Conservation (phyloP, 257 asterid genomes). For the Solanum verrucosum region DNA sequence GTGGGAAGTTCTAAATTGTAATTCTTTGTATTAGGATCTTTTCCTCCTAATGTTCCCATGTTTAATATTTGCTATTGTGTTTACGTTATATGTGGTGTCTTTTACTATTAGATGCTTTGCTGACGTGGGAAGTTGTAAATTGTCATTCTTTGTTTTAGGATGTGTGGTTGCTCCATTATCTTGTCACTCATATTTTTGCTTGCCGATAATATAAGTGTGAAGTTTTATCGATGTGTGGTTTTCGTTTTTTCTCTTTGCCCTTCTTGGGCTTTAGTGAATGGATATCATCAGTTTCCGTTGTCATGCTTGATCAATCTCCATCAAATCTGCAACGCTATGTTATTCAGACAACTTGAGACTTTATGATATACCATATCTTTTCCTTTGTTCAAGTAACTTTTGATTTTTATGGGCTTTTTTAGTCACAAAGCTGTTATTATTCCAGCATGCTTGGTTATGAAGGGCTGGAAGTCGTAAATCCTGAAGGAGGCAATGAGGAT, state of each 20-base stretch:
- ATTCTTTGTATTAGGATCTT: neutral
- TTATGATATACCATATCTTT: neutral
- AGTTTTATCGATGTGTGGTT: neutral
- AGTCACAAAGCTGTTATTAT: neutral
- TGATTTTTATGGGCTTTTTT: neutral
- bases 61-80: neutral
- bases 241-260: neutral
- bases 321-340: neutral
- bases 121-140: neutral
- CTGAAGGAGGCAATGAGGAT: conserved; percentile 96
- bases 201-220: neutral
- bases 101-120: neutral
- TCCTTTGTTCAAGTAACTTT: neutral
- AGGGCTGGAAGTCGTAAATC: conserved; percentile 96
- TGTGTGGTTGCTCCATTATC: neutral
- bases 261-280: neutral
- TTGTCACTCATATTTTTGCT: neutral
- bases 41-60: neutral
- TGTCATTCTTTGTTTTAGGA: neutral
- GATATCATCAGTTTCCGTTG: neutral
- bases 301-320: neutral
- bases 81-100: neutral
- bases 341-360: neutral
- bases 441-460: conserved; percentile 72
- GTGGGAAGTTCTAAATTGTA: neutral